Conservation (phyloP, 2,329 filamentous ascomycete species). For the Aspergillus thermomutatus region DNA sequence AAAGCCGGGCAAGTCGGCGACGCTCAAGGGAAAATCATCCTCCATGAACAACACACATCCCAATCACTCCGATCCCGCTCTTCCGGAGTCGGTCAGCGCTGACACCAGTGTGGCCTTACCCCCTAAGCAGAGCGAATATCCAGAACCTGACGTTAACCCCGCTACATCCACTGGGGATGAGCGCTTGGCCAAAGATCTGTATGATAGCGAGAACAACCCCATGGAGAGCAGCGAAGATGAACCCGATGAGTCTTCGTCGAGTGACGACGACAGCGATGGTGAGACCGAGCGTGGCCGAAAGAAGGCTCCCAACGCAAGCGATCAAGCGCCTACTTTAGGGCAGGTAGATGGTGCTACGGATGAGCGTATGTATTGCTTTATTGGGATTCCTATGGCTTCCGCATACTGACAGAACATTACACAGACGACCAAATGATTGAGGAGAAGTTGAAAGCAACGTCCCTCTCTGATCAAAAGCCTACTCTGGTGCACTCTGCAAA, state of each 20-base stretch:
- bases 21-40: conserved; percentile 60
- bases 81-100: conserved; percentile 61
- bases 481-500: conserved; percentile 32
- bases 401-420: conserved; percentile 9
- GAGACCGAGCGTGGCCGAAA: conserved; percentile 26
- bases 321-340: not conserved
- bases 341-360: conserved; percentile 69
- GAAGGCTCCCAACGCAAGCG: conserved; percentile 22
- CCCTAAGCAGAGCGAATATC: conserved; percentile 28
- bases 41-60: conserved; percentile 69
- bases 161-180: conserved; percentile 48
- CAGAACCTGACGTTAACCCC: conserved; percentile 34
- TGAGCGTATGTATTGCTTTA: conserved; percentile 59
- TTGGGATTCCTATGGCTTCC: conserved; percentile 2
- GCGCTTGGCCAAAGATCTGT: conserved; percentile 67
- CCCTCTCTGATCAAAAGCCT: conserved; percentile 25
- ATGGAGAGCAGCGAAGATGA: conserved; percentile 68
- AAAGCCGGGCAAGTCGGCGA: conserved; percentile 45
- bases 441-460: conserved; percentile 58
- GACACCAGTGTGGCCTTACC: conserved; percentile 1
- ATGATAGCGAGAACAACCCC: conserved; percentile 60
- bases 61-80: conserved; percentile 65
- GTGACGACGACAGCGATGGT: conserved; percentile 57
- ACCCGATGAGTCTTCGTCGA: conserved; percentile 49
- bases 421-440: conserved; percentile 46